These are phyloP conservation scores for Solanum aculeatissimum DNA, from an alignment of 305 asterid genomes.

Conservation along the genomic window DNA sequence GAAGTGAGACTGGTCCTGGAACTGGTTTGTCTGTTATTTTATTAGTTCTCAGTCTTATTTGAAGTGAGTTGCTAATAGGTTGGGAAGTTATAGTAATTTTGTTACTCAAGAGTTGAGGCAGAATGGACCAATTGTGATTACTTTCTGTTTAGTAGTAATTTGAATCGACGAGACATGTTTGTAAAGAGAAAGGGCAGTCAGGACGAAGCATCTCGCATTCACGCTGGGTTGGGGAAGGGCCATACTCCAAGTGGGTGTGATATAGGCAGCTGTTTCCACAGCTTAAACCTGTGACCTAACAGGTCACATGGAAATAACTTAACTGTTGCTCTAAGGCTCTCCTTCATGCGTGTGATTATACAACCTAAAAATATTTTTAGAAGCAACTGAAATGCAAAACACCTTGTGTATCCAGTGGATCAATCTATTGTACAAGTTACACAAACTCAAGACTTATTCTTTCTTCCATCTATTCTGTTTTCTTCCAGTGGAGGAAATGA, in stretches of 20 bases:
- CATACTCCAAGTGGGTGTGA: not conserved
- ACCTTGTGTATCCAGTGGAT: not conserved
- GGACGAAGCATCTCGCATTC: not conserved
- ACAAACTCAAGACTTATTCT: not conserved
- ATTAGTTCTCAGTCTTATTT: not conserved
- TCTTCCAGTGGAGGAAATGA: conserved; percentile 67
- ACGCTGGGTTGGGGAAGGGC: not conserved
- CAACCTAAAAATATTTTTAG: not conserved
- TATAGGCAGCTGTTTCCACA: not conserved
- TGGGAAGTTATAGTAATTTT: not conserved
- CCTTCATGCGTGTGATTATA: not conserved
- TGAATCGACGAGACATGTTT: not conserved
- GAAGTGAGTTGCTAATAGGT: not conserved
- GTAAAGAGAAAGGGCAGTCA: not conserved
- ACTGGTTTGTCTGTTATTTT: not conserved
- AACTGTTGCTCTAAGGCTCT: not conserved
- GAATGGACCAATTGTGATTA: not conserved
- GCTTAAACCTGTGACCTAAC: not conserved
- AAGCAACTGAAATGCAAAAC: not conserved
- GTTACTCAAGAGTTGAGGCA: not conserved
- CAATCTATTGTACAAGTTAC: not conserved
- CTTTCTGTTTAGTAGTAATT: not conserved
- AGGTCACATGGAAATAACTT: not conserved
- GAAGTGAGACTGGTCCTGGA: not conserved
- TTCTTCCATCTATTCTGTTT: not conserved